Evolutionary conservation across 2,329 filamentous ascomycete species (phyloP), one percentile per base, ranked within the genome.

Genomic region (Aspergillus ibericus): DNA sequence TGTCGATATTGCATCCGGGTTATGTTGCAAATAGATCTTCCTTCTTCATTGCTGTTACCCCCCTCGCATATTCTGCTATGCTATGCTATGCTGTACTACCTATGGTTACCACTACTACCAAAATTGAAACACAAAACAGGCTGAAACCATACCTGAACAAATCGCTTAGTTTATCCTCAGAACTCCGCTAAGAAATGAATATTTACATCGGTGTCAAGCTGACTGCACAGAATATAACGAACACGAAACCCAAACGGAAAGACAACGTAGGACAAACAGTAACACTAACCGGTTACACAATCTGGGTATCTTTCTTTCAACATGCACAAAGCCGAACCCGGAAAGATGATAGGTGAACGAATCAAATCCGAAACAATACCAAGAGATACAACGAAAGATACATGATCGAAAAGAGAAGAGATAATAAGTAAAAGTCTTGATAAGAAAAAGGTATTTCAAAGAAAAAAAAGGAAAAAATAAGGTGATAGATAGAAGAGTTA

Each of bases 221-320:
- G 29, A 32, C 29, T 10, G 29, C 8, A 32, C 29, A 32, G 9
- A 32, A 32, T 10, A 3, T 36, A 22, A 22, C 18, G 12, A 22
- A 42, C 13, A 20, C 10, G 22, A 22, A 22, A 44, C 10, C 9
- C 32, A 4, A 44, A 20, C 5, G 20, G 4, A 8, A 42, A 20
- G n/a, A 18, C 20, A 52, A 52, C 18, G 20, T 42, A 53, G 16
- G 27, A 29, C 25, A 40, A 32, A 29, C 49, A 49, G 7, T 10
- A 32, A 29, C 27, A 53, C 36, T 29, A 46, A 29, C 46, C 16
- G 52, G 52, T 22, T 48, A 54, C 34, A 57, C 58, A 59, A 49
- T 57, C 42, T 54, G 58, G 58, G 58, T 59, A 59, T 59, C 58
- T 59, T 50, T 55, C 44, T 57, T 50, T 53, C 53, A 47, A 54